Evolutionary conservation across 768 basidiomycete genomes (phyloP).

Genomic region (Fomitopsis pulvina): DNA sequence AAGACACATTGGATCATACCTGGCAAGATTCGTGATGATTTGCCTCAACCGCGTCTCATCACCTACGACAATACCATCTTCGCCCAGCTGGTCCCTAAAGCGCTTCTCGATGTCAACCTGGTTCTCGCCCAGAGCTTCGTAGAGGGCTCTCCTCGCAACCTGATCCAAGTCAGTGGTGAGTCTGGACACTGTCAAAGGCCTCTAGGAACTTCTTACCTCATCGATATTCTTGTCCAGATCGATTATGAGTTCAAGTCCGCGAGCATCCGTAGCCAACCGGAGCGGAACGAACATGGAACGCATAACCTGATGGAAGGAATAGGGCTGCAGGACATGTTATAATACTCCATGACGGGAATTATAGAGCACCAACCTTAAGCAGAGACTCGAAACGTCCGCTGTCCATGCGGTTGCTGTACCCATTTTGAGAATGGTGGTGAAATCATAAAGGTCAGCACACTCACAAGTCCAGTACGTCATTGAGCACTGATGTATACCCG

Average conservation of each 20-base stretch:
- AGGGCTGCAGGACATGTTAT: conserved; percentile 38
- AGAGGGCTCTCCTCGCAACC: conserved; percentile 54
- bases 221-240: conserved; percentile 67
- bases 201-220: conserved; percentile 30
- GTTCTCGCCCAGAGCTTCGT: conserved; percentile 51
- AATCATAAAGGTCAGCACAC: conserved; percentile 18
- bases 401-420: conserved; percentile 72
- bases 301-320: conserved; percentile 73
- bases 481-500: conserved; percentile 41
- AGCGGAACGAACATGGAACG: conserved; percentile 67
- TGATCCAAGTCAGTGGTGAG: conserved; percentile 19
- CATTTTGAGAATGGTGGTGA: neutral
- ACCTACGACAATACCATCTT: conserved; percentile 69
- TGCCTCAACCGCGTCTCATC: conserved; percentile 80
- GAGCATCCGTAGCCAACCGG: conserved; percentile 59
- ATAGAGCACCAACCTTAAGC: conserved; percentile 32
- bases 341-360: neutral
- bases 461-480: conserved; percentile 78
- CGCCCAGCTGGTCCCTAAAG: conserved; percentile 39
- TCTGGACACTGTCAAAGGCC: neutral
- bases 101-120: conserved; percentile 33
- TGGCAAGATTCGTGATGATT: conserved; percentile 79
- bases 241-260: conserved; percentile 58
- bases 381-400: conserved; percentile 77
- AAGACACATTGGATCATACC: conserved; percentile 27